Conservation (phyloP, 257 asterid genomes). For the Ajuga chamaepitys region DNA sequence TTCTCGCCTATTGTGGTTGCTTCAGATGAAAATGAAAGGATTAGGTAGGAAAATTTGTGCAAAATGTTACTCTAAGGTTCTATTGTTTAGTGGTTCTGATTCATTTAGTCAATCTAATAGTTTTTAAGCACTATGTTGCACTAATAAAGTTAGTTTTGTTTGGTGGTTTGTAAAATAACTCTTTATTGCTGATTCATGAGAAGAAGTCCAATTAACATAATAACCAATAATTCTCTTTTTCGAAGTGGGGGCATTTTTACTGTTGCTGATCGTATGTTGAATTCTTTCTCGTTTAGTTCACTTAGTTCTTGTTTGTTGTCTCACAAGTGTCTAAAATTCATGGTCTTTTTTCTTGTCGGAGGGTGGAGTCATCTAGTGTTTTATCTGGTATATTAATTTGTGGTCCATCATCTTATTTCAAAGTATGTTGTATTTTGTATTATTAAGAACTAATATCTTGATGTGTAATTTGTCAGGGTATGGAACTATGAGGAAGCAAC, state of each 20-base stretch:
- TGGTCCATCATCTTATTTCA: neutral
- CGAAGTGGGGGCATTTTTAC: neutral
- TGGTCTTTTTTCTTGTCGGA: neutral
- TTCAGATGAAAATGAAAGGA: conserved; percentile 82
- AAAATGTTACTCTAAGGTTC: neutral
- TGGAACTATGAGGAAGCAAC: conserved; percentile 80
- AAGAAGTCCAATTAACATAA: neutral
- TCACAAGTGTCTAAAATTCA: neutral
- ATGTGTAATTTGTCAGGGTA: conserved; percentile 29
- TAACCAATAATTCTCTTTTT: neutral
- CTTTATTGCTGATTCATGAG: neutral
- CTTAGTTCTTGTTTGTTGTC: neutral
- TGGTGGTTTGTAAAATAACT: neutral
- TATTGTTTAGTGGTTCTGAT: neutral
- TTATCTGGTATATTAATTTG: neutral
- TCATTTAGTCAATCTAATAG: neutral
- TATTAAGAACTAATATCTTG: conserved; percentile 6
- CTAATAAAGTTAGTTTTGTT: neutral
- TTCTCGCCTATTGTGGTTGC: conserved; percentile 87
- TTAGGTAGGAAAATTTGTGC: conserved; percentile 46
- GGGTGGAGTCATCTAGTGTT: neutral
- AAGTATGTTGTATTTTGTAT: neutral
- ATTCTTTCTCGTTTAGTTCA: neutral
- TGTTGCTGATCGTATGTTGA: neutral
- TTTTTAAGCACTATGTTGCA: neutral